phyloP scores from a whole-genome alignment of 164 flowering plant species.

The Buxus sempervirens region DNA sequence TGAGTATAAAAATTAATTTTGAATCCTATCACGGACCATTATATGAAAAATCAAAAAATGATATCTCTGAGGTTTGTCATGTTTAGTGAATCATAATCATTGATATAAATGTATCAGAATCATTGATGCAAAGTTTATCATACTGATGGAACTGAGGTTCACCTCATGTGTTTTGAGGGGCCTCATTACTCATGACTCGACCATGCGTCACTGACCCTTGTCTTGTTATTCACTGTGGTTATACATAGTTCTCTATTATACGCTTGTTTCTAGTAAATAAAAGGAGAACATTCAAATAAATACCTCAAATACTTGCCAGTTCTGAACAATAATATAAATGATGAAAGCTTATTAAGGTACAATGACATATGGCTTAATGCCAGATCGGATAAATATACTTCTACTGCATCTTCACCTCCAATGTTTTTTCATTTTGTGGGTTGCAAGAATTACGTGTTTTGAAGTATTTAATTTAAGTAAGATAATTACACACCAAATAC shows the following conservation, averaged over 20 bases:
- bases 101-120: not conserved
- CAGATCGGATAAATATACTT: not conserved
- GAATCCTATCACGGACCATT: not conserved
- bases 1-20: not conserved
- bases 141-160: no score
- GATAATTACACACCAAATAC: not conserved
- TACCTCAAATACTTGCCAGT: no score
- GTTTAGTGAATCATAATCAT: not conserved
- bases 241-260: no score
- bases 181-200: no score
- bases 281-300: no score
- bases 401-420: not conserved
- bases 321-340: no score
- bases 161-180: no score
- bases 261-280: no score
- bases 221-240: no score
- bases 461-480: not conserved
- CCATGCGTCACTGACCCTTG: no score
- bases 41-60: not conserved
- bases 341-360: not conserved
- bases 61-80: not conserved
- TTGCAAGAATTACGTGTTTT: not conserved
- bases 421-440: not conserved
- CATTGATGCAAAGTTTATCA: no score
- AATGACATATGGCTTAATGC: not conserved